Base-by-base conservation (phyloP, 176 grass and related monocot genomes). In the Triticum timopheevii region DNA sequence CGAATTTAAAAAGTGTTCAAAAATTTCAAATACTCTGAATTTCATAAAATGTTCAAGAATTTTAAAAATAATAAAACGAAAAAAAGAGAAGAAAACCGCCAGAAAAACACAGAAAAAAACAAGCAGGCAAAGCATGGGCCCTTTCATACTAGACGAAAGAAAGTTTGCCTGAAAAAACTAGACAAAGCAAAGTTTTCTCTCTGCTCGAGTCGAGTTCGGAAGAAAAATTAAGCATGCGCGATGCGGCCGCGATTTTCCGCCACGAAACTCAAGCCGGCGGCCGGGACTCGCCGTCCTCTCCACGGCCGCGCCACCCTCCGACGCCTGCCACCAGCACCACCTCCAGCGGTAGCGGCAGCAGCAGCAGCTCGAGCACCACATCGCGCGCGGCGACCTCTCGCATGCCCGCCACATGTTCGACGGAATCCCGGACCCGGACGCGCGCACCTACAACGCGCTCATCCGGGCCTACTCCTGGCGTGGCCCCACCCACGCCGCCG, bases 381-480 rank as follows among this genome's bases (percentile, higher is more conserved):
- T 95, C 13, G 78, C 86, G 30, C 82, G 85, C 34, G 82, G 87
- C 23, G 58, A 95, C 25, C 68, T 93, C 2, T 39, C 25, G 8
- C 65, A 39, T 24, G 92, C 95, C 54, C 89, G 77, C 19, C 42
- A 81, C 15, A 33, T 93, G 79, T 85, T 97, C 25, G 92, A 97
- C 79, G 44, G 70, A 90, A 87, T 95, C 13, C 78, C 89, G 3
- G 40, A 63, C 23, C 84, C 87, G 16, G 90, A 83, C 79, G 79
- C 86, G 28, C 92, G 88, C 35, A 50, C 92, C 47, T 93, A 92
- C 92, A 97, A 95, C 76, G 68, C 82, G 8, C 86, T 93, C 86
- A 97, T 97, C 86, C 83, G 89, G 12, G 84, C 89, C 31, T 95
- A 97, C 83, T 92, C 95, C 82, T 91, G 87, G 91, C 78, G 59